Evolutionary conservation across 768 basidiomycete species (phyloP).

Genomic region (Erythrobasidium yunnanense): DNA sequence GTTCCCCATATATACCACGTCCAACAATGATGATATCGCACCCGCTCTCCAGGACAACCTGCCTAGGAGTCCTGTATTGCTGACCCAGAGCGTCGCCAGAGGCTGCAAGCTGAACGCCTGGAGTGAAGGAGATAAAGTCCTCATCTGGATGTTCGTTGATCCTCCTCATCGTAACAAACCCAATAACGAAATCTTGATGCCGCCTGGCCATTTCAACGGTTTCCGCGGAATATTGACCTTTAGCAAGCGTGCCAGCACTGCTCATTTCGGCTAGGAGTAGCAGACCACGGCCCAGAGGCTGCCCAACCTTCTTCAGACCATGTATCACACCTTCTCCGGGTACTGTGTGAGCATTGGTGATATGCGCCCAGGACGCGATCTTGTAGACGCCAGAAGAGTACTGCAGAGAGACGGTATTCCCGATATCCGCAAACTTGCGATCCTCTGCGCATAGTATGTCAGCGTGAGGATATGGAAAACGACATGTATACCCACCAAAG

Average conservation of each 20-base stretch:
- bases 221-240: conserved; percentile 67
- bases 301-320: conserved; percentile 77
- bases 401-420: conserved; percentile 89
- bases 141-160: conserved; percentile 56
- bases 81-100: conserved; percentile 82
- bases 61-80: conserved; percentile 78
- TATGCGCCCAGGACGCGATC: conserved; percentile 89
- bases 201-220: conserved; percentile 78
- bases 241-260: conserved; percentile 71
- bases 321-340: conserved; percentile 89
- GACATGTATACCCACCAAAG: conserved; percentile 45
- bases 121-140: conserved; percentile 83
- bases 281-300: conserved; percentile 72
- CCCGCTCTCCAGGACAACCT: conserved; percentile 68
- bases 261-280: conserved; percentile 95
- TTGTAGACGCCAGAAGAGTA: conserved; percentile 86
- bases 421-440: conserved; percentile 97
- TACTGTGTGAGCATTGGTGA: conserved; percentile 92
- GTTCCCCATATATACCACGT: conserved; percentile 74
- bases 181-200: conserved; percentile 73
- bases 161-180: conserved; percentile 82
- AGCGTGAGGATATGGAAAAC: neutral
- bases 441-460: conserved; percentile 51
- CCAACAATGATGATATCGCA: conserved; percentile 98
- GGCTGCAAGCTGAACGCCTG: conserved; percentile 74